These are phyloP conservation scores for Eucalyptus cladocalyx DNA, from an alignment of 345 rosid species.

Conservation along the genomic window DNA sequence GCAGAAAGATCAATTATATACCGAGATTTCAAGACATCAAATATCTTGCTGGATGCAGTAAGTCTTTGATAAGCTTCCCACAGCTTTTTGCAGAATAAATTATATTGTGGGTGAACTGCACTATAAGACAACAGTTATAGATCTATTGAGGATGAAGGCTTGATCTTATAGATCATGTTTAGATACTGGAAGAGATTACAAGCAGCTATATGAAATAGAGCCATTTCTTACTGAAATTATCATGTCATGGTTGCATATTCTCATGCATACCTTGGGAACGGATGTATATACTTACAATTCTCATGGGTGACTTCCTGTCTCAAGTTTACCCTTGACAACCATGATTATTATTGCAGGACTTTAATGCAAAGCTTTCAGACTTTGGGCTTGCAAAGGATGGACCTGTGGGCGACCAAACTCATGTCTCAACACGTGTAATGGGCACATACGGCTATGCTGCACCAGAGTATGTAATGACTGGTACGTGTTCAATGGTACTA, in stretches of 20 bases:
- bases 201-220: neutral
- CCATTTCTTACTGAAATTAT: neutral
- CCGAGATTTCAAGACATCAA: constrained; percentile 97
- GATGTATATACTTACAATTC: neutral
- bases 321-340: constrained; percentile 3
- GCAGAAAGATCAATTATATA: constrained; percentile 85
- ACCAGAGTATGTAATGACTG: constrained; percentile 95
- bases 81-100: neutral
- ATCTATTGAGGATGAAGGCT: neutral
- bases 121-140: neutral
- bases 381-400: constrained; percentile 99
- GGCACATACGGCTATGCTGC: constrained; percentile 99
- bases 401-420: constrained; percentile 97
- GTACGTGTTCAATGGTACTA: constrained; percentile 20
- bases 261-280: neutral
- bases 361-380: constrained; percentile 87
- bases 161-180: neutral
- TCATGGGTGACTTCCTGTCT: neutral
- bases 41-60: constrained; percentile 81
- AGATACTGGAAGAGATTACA: neutral
- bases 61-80: neutral
- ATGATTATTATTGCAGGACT: constrained; percentile 35
- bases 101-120: neutral
- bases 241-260: neutral
- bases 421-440: constrained; percentile 98